These are phyloP conservation scores for Tylopilus intermedius DNA, from an alignment of 768 basidiomycete genomes.

Conservation along the genomic window DNA sequence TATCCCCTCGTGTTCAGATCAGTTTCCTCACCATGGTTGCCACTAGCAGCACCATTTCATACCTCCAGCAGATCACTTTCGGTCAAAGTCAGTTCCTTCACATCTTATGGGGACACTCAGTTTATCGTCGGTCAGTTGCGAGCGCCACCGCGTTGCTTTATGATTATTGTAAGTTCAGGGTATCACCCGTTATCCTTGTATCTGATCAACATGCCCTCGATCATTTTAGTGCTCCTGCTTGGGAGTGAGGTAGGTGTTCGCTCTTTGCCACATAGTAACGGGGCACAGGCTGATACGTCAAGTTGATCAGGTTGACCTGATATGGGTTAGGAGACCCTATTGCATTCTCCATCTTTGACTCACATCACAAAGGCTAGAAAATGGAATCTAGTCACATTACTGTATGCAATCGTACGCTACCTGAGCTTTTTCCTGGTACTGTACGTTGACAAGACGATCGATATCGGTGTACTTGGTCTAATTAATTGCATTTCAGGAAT, in stretches of 20 bases:
- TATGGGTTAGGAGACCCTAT: slow-evolving; percentile 11
- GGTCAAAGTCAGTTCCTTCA: slow-evolving; percentile 7
- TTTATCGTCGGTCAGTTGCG: slow-evolving; percentile 7
- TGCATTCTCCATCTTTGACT: not conserved
- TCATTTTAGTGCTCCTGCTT: slow-evolving; percentile 8
- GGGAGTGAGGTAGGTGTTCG: slow-evolving; percentile 9
- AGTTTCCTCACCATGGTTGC: slow-evolving; percentile 1
- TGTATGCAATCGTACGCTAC: slow-evolving; percentile 20
- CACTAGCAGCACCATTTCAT: not conserved
- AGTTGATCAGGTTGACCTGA: slow-evolving; percentile 13
- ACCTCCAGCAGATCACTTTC: slow-evolving; percentile 3
- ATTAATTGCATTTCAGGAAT: slow-evolving; percentile 4
- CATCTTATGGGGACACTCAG: not conserved
- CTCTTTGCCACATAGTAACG: not conserved
- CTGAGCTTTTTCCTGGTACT: slow-evolving; percentile 11
- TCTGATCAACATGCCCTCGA: not conserved
- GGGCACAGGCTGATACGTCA: not conserved
- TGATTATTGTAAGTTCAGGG: slow-evolving; percentile 13
- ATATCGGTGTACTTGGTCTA: not conserved
- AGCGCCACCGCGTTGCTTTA: slow-evolving; percentile 9
- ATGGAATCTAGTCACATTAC: slow-evolving; percentile 16
- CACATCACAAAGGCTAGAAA: slow-evolving; percentile 8
- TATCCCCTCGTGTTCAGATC: not conserved
- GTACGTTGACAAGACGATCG: not conserved
- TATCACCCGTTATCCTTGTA: not conserved